Evolutionary conservation across 2,329 filamentous ascomycete species (phyloP).

Genomic region (Epichloe amarillans): DNA sequence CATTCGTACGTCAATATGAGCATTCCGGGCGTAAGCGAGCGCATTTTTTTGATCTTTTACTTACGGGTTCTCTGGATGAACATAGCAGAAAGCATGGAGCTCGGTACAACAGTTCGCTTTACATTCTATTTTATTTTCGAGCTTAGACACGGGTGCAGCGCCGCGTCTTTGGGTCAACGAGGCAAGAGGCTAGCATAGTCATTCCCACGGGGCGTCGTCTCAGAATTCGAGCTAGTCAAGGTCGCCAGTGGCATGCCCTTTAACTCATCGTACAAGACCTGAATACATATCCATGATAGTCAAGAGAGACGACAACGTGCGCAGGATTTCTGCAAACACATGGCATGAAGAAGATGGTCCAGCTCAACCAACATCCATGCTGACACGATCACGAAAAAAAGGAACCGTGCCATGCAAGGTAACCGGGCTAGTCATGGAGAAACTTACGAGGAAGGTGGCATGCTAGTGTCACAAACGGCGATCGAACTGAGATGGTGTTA

Average conservation of each 20-base stretch:
- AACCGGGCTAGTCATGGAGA: not conserved
- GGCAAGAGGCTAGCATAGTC: not conserved
- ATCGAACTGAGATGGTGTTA: not conserved
- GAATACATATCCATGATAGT: no score
- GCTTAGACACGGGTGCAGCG: not conserved
- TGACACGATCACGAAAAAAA: no score
- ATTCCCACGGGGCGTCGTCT: conserved; percentile 1
- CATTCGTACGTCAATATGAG: not conserved
- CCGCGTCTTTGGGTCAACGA: not conserved
- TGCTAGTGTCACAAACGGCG: not conserved
- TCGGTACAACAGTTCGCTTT: not conserved
- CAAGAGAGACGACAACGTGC: no score
- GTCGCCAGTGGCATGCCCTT: not conserved
- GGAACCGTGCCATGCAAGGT: no score
- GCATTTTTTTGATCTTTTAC: not conserved
- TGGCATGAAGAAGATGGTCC: no score
- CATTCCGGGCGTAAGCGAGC: not conserved
- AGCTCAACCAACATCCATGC: no score
- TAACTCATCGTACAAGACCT: not conserved
- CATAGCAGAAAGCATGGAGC: not conserved
- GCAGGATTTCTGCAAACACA: no score
- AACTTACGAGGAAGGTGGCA: not conserved
- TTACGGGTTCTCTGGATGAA: not conserved
- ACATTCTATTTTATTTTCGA: not conserved
- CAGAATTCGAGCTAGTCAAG: conserved; percentile 1